These are phyloP conservation scores for Hexamita inflata DNA, from an alignment of 208 protist genomes.

Conservation along the genomic window DNA sequence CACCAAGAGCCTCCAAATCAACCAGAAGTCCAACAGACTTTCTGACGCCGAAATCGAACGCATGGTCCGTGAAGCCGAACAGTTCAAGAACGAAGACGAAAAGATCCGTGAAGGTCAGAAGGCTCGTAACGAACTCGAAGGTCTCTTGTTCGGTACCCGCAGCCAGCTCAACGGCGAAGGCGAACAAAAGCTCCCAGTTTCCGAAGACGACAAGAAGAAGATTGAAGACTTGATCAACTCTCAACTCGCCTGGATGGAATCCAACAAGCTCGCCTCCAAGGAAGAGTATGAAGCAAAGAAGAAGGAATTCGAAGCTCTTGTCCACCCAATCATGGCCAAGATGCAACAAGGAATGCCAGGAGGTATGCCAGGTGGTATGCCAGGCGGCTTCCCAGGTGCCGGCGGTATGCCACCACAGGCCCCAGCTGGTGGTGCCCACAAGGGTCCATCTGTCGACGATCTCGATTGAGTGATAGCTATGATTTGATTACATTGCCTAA, in stretches of 20 bases:
- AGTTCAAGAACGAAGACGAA: slow-evolving; percentile 29
- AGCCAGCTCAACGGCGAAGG: slow-evolving; percentile 16
- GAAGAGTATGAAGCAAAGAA: slow-evolving; percentile 16
- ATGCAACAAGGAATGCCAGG: too few relatives aligned
- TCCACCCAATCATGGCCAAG: slow-evolving; percentile 17
- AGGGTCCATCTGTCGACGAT: too few relatives aligned
- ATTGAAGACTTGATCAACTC: slow-evolving; percentile 28
- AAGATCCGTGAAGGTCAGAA: slow-evolving; percentile 25
- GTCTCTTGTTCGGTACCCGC: not conserved
- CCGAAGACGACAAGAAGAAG: slow-evolving; percentile 21
- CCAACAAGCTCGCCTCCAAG: slow-evolving; percentile 22
- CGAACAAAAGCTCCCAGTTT: slow-evolving; percentile 7
- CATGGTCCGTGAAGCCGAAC: slow-evolving; percentile 33
- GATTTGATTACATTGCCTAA: too few relatives aligned
- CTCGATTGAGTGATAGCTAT: too few relatives aligned
- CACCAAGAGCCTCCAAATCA: slow-evolving; percentile 68
- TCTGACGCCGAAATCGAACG: slow-evolving; percentile 38
- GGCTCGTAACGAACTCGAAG: slow-evolving; percentile 34
- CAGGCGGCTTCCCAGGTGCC: too few relatives aligned
- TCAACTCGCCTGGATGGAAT: slow-evolving; percentile 29
- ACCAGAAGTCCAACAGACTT: slow-evolving; percentile 51
- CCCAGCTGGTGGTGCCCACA: too few relatives aligned
- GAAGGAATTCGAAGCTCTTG: not conserved
- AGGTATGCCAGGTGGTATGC: too few relatives aligned
- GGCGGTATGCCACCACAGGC: too few relatives aligned